A percentile compares a stretch with the other conserved stretches of the same genome.
Conservation (phyloP, 2,329 filamentous ascomycete genomes). For the Colletotrichum tofieldiae region DNA sequence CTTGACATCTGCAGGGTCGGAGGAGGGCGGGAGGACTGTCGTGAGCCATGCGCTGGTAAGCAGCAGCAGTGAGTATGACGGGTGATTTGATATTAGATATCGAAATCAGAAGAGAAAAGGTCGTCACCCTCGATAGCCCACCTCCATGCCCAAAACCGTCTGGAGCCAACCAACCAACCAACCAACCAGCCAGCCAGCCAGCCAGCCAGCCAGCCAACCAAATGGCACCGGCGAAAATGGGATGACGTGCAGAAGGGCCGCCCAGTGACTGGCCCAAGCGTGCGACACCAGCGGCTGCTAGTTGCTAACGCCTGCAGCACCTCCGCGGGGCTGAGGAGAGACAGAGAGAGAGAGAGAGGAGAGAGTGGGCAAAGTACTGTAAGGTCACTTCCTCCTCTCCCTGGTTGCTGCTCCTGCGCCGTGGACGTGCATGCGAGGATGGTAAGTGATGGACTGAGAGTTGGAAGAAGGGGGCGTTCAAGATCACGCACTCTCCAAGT, state of each 20-base stretch:
- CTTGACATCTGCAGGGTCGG: neutral
- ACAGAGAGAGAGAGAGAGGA: neutral
- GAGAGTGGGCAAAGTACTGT: neutral
- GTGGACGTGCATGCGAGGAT: constrained; percentile 8
- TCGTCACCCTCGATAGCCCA: neutral
- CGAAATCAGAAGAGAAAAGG: neutral
- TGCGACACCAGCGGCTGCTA: neutral
- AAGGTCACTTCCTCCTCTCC: neutral
- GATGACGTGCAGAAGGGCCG: constrained; percentile 35
- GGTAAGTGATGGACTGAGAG: neutral
- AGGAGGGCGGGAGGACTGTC: neutral
- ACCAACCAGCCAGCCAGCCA: neutral
- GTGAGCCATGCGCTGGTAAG: neutral
- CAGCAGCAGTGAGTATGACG: neutral
- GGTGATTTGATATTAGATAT: neutral
- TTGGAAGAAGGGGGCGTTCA: neutral
- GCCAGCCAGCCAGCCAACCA: neutral
- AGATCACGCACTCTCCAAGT: neutral
- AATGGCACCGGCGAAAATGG: constrained; percentile 7
- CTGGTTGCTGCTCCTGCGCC: constrained; percentile 16
- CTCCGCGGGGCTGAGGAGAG: neutral
- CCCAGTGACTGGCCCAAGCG: neutral
- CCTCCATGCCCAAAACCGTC: no score
- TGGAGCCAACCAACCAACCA: neutral
- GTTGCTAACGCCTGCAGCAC: neutral